These are phyloP conservation scores for Ophiostoma novo-ulmi DNA, from an alignment of 2,329 filamentous ascomycete genomes.

Conservation along the genomic window DNA sequence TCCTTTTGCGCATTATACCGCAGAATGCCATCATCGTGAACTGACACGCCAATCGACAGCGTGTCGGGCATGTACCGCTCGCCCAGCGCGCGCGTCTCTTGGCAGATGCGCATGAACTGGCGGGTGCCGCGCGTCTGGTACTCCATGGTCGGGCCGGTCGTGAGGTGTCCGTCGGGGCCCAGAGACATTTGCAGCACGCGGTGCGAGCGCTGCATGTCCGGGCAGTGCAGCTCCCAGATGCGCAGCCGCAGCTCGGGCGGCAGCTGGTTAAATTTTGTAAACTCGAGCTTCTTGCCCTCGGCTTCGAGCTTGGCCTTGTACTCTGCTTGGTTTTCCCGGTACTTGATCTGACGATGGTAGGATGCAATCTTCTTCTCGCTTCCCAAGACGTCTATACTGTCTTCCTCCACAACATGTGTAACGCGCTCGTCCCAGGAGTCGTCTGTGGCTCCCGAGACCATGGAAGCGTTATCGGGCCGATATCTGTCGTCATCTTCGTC, in stretches of 20 bases:
- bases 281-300: conserved; percentile 15
- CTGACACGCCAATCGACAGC: conserved; percentile 17
- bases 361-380: neutral
- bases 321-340: neutral
- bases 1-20: conserved; percentile 25
- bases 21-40: conserved; percentile 11
- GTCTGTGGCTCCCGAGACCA: neutral
- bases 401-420: neutral
- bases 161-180: neutral
- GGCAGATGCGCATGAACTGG: conserved; percentile 23
- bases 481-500: neutral
- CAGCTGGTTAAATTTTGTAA: conserved; percentile 22
- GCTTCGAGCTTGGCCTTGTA: neutral
- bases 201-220: conserved; percentile 6
- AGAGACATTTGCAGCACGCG: conserved; percentile 21
- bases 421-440: neutral
- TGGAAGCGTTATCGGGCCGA: neutral
- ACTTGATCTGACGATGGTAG: neutral
- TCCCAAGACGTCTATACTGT: neutral
- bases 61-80: conserved; percentile 24
- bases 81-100: conserved; percentile 25
- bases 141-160: neutral
- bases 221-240: conserved; percentile 27
- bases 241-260: conserved; percentile 26
- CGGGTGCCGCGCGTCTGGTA: conserved; percentile 16